phyloP scores from a whole-genome alignment of 2,329 filamentous ascomycete genomes.

The Stachybotrys chartarum region DNA sequence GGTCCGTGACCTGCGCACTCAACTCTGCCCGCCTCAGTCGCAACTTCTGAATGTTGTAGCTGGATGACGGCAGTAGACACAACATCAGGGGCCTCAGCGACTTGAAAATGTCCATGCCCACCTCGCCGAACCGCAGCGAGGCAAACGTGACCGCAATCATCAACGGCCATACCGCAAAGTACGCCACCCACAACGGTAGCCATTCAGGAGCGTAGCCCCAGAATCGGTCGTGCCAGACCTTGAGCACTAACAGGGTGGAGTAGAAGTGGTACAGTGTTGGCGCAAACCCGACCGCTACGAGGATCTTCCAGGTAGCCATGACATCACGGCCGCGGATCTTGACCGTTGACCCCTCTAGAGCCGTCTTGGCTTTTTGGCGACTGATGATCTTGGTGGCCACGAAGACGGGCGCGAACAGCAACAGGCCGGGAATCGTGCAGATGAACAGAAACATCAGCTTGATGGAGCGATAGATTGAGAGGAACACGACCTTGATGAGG shows the following conservation, averaged over 20 bases:
- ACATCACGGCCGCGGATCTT: slow-evolving; percentile 86
- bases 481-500: slow-evolving; percentile 65
- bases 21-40: slow-evolving; percentile 66
- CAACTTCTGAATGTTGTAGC: slow-evolving; percentile 76
- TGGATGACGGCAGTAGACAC: slow-evolving; percentile 75
- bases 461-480: slow-evolving; percentile 69
- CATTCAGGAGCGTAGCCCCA: slow-evolving; percentile 75
- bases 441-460: slow-evolving; percentile 73
- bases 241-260: slow-evolving; percentile 64
- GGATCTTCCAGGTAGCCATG: slow-evolving; percentile 88
- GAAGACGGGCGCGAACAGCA: slow-evolving; percentile 86
- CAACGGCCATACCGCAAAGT: slow-evolving; percentile 67
- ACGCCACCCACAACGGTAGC: slow-evolving; percentile 72
- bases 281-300: slow-evolving; percentile 78
- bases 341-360: slow-evolving; percentile 77
- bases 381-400: slow-evolving; percentile 78
- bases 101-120: slow-evolving; percentile 98
- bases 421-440: slow-evolving; percentile 75
- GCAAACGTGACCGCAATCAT: slow-evolving; percentile 90
- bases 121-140: slow-evolving; percentile 87
- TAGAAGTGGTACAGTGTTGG: slow-evolving; percentile 80
- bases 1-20: slow-evolving; percentile 74
- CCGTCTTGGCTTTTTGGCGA: slow-evolving; percentile 72
- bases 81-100: slow-evolving; percentile 82
- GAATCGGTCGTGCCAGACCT: slow-evolving; percentile 73